A percentile compares a stretch with the other conserved stretches of the same genome.
These are phyloP conservation scores for Bretschneidera sinensis DNA, from an alignment of 345 rosid species.

Conservation along the genomic window DNA sequence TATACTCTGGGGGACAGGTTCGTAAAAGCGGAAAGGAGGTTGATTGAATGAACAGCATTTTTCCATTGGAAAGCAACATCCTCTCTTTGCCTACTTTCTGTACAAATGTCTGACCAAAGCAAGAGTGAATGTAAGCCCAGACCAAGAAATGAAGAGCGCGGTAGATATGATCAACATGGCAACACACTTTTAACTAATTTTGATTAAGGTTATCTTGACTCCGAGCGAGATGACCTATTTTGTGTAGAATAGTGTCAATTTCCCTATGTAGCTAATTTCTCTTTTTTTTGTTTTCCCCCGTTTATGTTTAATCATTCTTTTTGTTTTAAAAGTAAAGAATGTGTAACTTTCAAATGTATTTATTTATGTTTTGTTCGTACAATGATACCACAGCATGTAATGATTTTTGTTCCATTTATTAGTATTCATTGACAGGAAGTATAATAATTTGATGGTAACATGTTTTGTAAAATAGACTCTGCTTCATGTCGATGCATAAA, in stretches of 20 bases:
- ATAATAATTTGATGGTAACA: too few species aligned
- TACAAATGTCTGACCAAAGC: slow-evolving; percentile 15
- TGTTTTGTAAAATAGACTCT: too few species aligned
- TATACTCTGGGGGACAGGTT: slow-evolving; percentile 66
- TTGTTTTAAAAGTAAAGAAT: too few species aligned
- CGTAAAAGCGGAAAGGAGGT: slow-evolving; percentile 45
- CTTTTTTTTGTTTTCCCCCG: too few species aligned
- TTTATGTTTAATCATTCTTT: too few species aligned
- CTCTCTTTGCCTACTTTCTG: slow-evolving; percentile 18
- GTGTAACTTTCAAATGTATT: slow-evolving; percentile 1
- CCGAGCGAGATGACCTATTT: slow-evolving; percentile 19
- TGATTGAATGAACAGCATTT: slow-evolving; percentile 29
- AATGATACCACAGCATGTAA: slow-evolving; percentile 4
- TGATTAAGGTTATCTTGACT: slow-evolving; percentile 22
- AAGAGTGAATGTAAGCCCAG: not conserved
- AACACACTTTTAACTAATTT: slow-evolving; percentile 18
- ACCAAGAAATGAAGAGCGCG: slow-evolving; percentile 12
- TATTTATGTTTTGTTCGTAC: not conserved
- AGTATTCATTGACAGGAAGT: not conserved
- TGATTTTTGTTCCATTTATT: slow-evolving; percentile 12
- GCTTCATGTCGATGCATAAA: too few species aligned
- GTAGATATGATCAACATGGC: slow-evolving; percentile 15
- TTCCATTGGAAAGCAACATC: slow-evolving; percentile 25
- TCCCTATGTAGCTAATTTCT: too few species aligned
- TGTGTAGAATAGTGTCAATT: slow-evolving; percentile 30